These are phyloP conservation scores for Clavulina sp. DNA, from an alignment of 768 basidiomycete species.

Conservation along the genomic window DNA sequence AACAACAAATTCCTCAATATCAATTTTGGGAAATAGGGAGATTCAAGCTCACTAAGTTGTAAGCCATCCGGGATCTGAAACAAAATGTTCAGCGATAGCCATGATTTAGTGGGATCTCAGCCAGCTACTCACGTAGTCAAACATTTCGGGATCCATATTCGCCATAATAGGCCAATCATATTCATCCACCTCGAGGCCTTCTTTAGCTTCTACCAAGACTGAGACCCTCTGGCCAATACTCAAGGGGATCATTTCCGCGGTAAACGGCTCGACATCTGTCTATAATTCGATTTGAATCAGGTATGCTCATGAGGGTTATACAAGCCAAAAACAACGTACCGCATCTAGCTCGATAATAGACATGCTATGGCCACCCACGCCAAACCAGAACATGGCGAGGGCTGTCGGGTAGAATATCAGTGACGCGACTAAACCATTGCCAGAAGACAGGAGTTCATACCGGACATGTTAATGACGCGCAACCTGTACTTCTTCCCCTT, in stretches of 20 bases:
- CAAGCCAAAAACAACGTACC: constrained; percentile 25
- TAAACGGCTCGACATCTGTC: constrained; percentile 49
- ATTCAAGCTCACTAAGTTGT: constrained; percentile 41
- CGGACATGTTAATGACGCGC: constrained; percentile 70
- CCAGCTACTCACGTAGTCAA: constrained; percentile 38
- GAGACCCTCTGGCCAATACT: constrained; percentile 92
- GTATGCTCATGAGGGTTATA: background rate
- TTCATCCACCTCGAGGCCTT: constrained; percentile 34
- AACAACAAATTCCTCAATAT: background rate
- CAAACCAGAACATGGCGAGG: constrained; percentile 62
- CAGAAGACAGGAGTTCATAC: constrained; percentile 12
- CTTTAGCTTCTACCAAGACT: constrained; percentile 76
- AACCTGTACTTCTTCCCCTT: constrained; percentile 84
- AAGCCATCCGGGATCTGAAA: constrained; percentile 42
- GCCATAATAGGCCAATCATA: constrained; percentile 82
- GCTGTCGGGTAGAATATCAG: constrained; percentile 12
- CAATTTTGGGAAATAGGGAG: background rate
- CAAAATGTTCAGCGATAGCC: background rate
- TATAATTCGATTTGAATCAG: constrained; percentile 16
- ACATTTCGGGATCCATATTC: constrained; percentile 78
- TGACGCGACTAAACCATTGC: background rate
- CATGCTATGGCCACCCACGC: constrained; percentile 83
- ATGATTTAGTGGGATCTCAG: background rate
- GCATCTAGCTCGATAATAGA: constrained; percentile 70
- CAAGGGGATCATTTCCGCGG: constrained; percentile 53